Conservation (phyloP, 164 flowering plant species). For the Berberis vulgaris region DNA sequence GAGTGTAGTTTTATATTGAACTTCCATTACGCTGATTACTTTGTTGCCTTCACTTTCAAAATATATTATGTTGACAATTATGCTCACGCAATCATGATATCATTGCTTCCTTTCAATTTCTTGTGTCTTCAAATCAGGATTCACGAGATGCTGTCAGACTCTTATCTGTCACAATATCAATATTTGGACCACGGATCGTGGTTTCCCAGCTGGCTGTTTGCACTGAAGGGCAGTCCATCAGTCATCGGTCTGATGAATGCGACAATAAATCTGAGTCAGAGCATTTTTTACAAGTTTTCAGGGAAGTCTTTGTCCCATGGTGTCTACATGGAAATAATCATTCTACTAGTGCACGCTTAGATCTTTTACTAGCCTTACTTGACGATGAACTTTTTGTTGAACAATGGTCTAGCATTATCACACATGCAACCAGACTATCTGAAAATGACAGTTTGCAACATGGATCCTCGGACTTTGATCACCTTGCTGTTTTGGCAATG, state of each 20-base stretch:
- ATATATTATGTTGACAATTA: too few relatives aligned
- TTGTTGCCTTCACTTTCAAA: too few relatives aligned
- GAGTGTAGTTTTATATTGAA: too few relatives aligned
- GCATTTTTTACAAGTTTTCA: slow-evolving; percentile 46
- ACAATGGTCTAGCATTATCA: slow-evolving; percentile 60
- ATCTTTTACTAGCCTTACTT: slow-evolving; percentile 71
- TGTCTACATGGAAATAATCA: slow-evolving; percentile 39
- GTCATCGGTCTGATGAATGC: slow-evolving; percentile 15
- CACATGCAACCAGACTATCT: slow-evolving; percentile 26
- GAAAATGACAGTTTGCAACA: slow-evolving; percentile 14
- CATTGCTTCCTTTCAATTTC: background rate
- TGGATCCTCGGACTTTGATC: slow-evolving; percentile 22
- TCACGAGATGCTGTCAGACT: slow-evolving; percentile 51
- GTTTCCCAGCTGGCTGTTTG: slow-evolving; percentile 24
- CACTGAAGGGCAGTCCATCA: slow-evolving; percentile 6
- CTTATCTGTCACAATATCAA: slow-evolving; percentile 42
- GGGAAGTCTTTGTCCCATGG: slow-evolving; percentile 67
- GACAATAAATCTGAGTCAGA: slow-evolving; percentile 18
- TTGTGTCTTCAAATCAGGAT: slow-evolving; percentile 35
- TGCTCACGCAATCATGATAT: background rate
- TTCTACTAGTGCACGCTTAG: slow-evolving; percentile 48
- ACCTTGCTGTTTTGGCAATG: slow-evolving; percentile 37
- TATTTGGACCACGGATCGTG: slow-evolving; percentile 67
- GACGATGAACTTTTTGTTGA: slow-evolving; percentile 64
- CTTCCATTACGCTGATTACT: too few relatives aligned